These are phyloP conservation scores for Elsinoe ampelina DNA, from an alignment of 2,329 filamentous ascomycete genomes.

Conservation along the genomic window DNA sequence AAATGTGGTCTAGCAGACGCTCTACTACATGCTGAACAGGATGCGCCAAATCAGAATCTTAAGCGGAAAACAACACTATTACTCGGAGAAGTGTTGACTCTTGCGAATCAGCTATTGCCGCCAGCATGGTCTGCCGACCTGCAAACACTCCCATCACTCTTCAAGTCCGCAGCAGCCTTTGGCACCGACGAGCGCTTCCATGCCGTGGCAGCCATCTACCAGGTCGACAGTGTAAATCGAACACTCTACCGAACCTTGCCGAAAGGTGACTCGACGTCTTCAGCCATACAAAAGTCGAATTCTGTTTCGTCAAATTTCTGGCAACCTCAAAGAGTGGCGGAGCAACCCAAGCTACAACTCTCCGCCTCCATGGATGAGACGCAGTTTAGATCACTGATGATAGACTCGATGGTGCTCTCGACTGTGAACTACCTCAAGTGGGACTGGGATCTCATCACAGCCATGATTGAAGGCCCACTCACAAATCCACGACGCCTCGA, in stretches of 20 bases:
- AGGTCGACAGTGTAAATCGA: conserved; percentile 93
- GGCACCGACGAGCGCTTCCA: conserved; percentile 63
- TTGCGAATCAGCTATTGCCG: conserved; percentile 78
- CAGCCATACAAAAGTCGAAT: conserved; percentile 30
- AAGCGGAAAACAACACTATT: conserved; percentile 85
- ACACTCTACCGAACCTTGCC: conserved; percentile 67
- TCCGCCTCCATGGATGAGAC: conserved; percentile 54
- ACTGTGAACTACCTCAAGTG: conserved; percentile 90
- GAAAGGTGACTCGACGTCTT: conserved; percentile 16
- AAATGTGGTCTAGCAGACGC: conserved; percentile 59
- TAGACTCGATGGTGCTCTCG: conserved; percentile 77
- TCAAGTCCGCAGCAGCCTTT: conserved; percentile 66
- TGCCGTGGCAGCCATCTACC: conserved; percentile 86
- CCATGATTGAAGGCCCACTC: conserved; percentile 84
- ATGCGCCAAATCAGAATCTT: conserved; percentile 57
- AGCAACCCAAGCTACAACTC: conserved; percentile 44
- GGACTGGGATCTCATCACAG: conserved; percentile 92
- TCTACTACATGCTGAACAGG: conserved; percentile 53
- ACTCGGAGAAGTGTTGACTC: conserved; percentile 81
- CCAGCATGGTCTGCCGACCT: conserved; percentile 71
- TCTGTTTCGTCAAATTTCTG: conserved; percentile 28
- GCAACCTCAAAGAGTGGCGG: conserved; percentile 28
- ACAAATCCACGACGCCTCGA: conserved; percentile 85
- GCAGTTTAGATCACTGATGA: conserved; percentile 51
- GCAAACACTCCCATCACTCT: conserved; percentile 78